phyloP scores from a whole-genome alignment of 2,329 filamentous ascomycete genomes.

The Lachnellula cervina region DNA sequence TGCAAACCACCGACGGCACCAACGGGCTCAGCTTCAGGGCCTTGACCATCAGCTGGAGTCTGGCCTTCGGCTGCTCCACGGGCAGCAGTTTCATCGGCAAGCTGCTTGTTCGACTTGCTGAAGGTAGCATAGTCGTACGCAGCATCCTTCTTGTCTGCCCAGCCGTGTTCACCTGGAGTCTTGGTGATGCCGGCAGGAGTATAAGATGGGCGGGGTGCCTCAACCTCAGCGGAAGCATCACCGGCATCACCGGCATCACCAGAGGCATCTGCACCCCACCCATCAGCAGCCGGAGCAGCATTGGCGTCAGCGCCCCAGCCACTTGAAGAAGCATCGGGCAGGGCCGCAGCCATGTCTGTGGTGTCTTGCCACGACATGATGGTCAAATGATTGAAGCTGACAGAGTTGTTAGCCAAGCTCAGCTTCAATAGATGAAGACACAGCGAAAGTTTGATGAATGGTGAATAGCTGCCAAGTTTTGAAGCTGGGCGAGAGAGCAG shows the following conservation, averaged over 20 bases:
- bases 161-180: slow-evolving; percentile 30
- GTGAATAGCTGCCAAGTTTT: too few species aligned
- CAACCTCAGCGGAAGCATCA: slow-evolving; percentile 5
- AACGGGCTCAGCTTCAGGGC: neutral
- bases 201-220: neutral
- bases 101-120: slow-evolving; percentile 27
- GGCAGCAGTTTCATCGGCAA: slow-evolving; percentile 10
- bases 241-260: slow-evolving; percentile 1
- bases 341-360: slow-evolving; percentile 31
- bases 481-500: too few species aligned
- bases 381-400: neutral
- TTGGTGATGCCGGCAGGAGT: slow-evolving; percentile 2
- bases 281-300: slow-evolving; percentile 4
- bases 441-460: too few species aligned
- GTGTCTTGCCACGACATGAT: slow-evolving; percentile 5
- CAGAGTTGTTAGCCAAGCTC: too few species aligned
- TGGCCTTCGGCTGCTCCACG: neutral
- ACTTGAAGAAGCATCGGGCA: slow-evolving; percentile 21
- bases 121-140: slow-evolving; percentile 30
- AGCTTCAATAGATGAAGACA: too few species aligned
- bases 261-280: neutral
- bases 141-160: slow-evolving; percentile 21
- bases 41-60: slow-evolving; percentile 1
- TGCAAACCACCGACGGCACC: slow-evolving; percentile 20
- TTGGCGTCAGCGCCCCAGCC: neutral